Base-by-base conservation (phyloP, 495 filamentous ascomycete genomes). In the Lophium mytilinum region DNA sequence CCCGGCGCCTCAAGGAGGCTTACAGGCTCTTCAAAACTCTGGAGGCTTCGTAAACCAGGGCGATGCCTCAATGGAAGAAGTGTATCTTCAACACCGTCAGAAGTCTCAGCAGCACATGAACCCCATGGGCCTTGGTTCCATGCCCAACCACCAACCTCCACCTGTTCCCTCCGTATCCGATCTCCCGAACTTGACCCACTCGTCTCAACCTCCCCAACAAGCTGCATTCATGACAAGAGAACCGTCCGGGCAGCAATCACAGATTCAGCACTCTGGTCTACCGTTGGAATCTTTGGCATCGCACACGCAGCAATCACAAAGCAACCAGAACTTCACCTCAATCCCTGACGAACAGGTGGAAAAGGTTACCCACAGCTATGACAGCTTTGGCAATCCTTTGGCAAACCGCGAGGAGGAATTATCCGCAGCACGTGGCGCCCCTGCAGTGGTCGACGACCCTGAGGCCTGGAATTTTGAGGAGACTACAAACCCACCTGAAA, bases 381-480 rank as follows among this genome's bases (percentile, higher is more conserved):
- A 86, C 64, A 58, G 65, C n/a, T 77, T 78, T 58, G 80, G 80
- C 9, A 69, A 75, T 36, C 73, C 74, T 39, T 75, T 78, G 33
- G 63, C 69, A 4, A 56, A 66, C 1, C 54, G 71, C 68, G 66
- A 76, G 64, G 53, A 82, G 21, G 75, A 78, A n/a, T 61, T 69
- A 24, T 35, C 48, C 12, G 21, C 33, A 7, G 43, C 39, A 33
- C 50, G 56, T 12, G 64, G 66, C 21, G 24, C 24, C 6, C 24
- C 24, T 30, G 46, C 49, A 8, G 47, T 61, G 6, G 57, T 61
- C 18, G 69, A 69, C 33, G 86, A 93, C 57, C 68, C 78, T 5
- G 91, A 95, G 69, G 86, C 79, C 10, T 98, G 93, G 93, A 89
- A 93, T 68, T 98, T 98, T 66, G 88, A 89, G 56, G 92, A 97